Evolutionary conservation across 768 basidiomycete species (phyloP).

Genomic region (Rhizopogon vinicolor): DNA sequence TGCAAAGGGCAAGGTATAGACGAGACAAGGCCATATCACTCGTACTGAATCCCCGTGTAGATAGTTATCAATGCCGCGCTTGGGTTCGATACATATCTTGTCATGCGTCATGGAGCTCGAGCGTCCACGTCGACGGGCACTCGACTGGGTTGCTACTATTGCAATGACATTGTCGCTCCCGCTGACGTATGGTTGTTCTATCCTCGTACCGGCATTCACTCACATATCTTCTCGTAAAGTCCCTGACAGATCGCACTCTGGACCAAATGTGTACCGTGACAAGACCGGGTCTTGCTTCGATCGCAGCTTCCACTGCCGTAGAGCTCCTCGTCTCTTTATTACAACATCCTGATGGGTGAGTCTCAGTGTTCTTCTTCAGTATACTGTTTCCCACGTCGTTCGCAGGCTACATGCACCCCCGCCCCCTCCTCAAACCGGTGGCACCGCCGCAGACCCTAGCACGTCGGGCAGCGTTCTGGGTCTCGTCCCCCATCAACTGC

Average conservation of each 20-base stretch:
- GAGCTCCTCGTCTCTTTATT: constrained; percentile 86
- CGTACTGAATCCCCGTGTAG: constrained; percentile 29
- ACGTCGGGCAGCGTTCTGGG: constrained; percentile 62
- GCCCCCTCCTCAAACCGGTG: constrained; percentile 43
- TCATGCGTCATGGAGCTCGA: constrained; percentile 91
- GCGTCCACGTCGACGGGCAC: constrained; percentile 27
- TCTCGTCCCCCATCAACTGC: constrained; percentile 88
- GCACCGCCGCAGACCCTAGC: constrained; percentile 20
- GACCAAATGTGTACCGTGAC: constrained; percentile 99
- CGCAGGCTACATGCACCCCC: constrained; percentile 63
- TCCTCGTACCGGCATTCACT: not conserved
- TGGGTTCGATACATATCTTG: constrained; percentile 93
- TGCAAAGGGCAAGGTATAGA: constrained; percentile 73
- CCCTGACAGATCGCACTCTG: constrained; percentile 82
- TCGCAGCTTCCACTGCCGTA: constrained; percentile 88
- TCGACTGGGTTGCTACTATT: constrained; percentile 91
- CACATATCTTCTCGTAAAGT: constrained; percentile 28
- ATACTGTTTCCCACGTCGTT: constrained; percentile 5
- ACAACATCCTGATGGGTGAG: constrained; percentile 86
- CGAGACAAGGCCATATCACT: not conserved
- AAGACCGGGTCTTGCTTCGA: constrained; percentile 87
- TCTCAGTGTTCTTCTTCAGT: not conserved
- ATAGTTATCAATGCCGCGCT: constrained; percentile 92
- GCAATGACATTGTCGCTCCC: constrained; percentile 97
- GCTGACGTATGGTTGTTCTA: constrained; percentile 63